Evolutionary conservation across 1,284 basidiomycete genomes (phyloP), one percentile per base, ranked within the genome.

Genomic region (Tilletia setariae): DNA sequence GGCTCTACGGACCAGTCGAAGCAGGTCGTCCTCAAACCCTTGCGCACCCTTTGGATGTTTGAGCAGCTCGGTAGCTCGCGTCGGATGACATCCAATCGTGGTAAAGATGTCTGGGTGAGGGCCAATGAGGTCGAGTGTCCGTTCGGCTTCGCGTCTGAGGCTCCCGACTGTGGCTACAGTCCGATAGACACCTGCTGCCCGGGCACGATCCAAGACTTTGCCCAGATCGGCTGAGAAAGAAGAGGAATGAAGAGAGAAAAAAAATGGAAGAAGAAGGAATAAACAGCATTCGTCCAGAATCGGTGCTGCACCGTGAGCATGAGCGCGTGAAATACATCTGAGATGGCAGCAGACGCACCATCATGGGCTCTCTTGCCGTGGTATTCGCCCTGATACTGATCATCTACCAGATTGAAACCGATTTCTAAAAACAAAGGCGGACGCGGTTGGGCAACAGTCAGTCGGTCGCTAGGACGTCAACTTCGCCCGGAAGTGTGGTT

Each of bases 61-160:
- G 44, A 90, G 89, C 73, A 94, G 90, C 79, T 94, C 90, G 3
- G 78, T 83, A 0, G 90, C 88, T n/a, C 91, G 89, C 7, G 92
- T 94, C 0, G 93, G 93, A 83, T 95, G 93, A 73, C 90, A 91
- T 21, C 93, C 93, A 1, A 90, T 88, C 0, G 92, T 94, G 8
- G 89, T 87, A 79, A 89, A 91, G 21, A 92, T 70, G 51, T 40
- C n/a, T 21, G 64, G 19, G 46, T 40, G 62, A 66, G 63, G 25
- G 30, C 53, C 2, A 19, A 49, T 56, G 49, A 66, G 51, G 6
- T 46, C 62, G 43, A 63, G 43, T n/a, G 42, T 44, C 15, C 42
- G 7, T 25, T 42, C 40, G n/a, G 62, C 42, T 21, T 63, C 62
- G 56, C 35, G 28, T 25, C 35, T 6, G 13, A 40, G 64, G 30